These are phyloP conservation scores for Verbascum thapsus DNA, from an alignment of 257 asterid species.

Conservation along the genomic window DNA sequence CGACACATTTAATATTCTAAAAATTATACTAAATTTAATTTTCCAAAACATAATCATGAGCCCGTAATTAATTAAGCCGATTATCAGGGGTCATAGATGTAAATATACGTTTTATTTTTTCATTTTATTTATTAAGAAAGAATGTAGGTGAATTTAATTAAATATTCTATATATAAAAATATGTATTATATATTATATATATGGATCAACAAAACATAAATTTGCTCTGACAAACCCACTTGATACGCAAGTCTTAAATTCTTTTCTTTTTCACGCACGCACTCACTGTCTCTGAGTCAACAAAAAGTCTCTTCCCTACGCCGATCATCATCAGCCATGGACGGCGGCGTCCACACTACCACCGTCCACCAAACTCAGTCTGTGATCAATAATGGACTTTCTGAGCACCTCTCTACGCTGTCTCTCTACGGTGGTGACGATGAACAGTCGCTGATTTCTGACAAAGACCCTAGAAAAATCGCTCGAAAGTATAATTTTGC, in stretches of 20 bases:
- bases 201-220: too few species aligned
- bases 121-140: too few species aligned
- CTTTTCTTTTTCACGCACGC: slow-evolving; percentile 9
- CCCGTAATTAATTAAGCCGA: too few species aligned
- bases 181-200: too few species aligned
- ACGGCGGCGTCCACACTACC: slow-evolving; percentile 38
- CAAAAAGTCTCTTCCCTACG: slow-evolving; percentile 29
- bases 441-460: slow-evolving; percentile 31
- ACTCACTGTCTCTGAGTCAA: slow-evolving; percentile 34
- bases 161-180: too few species aligned
- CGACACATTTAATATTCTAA: too few species aligned
- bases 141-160: too few species aligned
- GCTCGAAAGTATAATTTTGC: slow-evolving; percentile 58
- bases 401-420: slow-evolving; percentile 32
- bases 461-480: slow-evolving; percentile 73
- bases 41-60: too few species aligned
- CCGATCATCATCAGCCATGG: slow-evolving; percentile 40
- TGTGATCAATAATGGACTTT: slow-evolving; percentile 17
- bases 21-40: too few species aligned
- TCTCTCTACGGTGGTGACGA: slow-evolving; percentile 45
- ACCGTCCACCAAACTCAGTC: slow-evolving; percentile 15
- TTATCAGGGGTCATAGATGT: too few species aligned
- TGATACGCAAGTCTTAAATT: slow-evolving; percentile 13
- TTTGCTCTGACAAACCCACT: too few species aligned
- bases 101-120: too few species aligned